Conservation (phyloP, 345 rosid species). For the Salix arbutifolia region DNA sequence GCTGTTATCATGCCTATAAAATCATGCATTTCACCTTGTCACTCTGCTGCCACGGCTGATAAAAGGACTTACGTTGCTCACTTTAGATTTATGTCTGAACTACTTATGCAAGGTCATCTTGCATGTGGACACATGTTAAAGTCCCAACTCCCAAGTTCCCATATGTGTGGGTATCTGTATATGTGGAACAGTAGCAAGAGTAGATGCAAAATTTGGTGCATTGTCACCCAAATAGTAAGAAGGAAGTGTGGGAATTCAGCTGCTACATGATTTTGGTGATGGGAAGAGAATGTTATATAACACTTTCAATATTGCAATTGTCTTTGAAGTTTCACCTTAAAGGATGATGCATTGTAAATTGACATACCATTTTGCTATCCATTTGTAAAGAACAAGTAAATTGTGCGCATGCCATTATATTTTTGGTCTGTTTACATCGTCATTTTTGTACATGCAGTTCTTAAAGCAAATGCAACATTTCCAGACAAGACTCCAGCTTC, state of each 20-base stretch:
- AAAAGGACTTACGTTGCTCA: not conserved
- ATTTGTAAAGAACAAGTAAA: not conserved
- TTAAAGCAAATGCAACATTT: conserved; percentile 67
- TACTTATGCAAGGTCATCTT: not conserved
- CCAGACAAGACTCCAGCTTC: conserved; percentile 66
- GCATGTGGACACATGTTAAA: not conserved
- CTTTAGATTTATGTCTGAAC: not conserved
- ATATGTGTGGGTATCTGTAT: not conserved
- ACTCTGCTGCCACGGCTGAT: not conserved
- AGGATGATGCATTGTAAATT: not conserved
- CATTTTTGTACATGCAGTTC: conserved; percentile 46
- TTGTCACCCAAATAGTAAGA: not conserved
- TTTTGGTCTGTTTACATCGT: not conserved
- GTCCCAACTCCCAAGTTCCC: not conserved
- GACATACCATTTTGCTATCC: not conserved
- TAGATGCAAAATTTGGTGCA: not conserved
- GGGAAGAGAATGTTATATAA: not conserved
- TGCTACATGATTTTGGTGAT: not conserved
- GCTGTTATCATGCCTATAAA: not conserved
- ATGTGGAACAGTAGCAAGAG: not conserved
- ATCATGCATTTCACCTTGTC: not conserved
- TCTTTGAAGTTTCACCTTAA: not conserved
- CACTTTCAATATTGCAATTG: not conserved
- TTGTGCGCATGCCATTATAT: not conserved
- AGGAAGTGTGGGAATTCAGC: not conserved